Evolutionary conservation across 192 early-diverging fungal species (phyloP).

Genomic region (Polychytrium aggregatum): DNA sequence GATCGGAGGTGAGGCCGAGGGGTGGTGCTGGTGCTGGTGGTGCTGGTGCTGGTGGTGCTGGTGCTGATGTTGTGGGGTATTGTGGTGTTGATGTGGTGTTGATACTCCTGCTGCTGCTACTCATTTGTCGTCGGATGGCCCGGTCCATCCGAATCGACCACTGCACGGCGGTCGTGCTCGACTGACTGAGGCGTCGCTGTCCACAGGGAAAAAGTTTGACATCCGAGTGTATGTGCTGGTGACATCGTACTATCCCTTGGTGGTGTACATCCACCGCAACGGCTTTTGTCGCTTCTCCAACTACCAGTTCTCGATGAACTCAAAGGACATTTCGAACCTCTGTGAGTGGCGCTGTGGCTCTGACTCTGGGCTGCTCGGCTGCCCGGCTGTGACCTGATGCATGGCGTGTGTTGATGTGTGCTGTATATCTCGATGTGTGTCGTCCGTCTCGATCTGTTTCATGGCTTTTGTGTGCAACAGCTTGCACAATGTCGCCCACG

Average conservation of each 20-base stretch:
- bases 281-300: slow-evolving; percentile 56
- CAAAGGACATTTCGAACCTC: slow-evolving; percentile 53
- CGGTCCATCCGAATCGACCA: too few relatives aligned
- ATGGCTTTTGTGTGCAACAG: not conserved
- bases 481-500: not conserved
- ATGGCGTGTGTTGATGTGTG: too few relatives aligned
- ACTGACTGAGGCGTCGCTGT: not conserved
- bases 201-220: slow-evolving; percentile 52
- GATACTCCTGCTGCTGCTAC: too few relatives aligned
- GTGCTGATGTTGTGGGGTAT: too few relatives aligned
- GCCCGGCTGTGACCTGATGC: too few relatives aligned
- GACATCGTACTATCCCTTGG: slow-evolving; percentile 46
- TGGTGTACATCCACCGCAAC: slow-evolving; percentile 50
- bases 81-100: too few relatives aligned
- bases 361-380: too few relatives aligned
- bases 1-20: slow-evolving; percentile 35
- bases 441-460: too few relatives aligned
- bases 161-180: not conserved
- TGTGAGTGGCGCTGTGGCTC: slow-evolving; percentile 8
- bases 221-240: slow-evolving; percentile 48
- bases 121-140: too few relatives aligned
- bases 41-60: too few relatives aligned
- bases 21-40: too few relatives aligned
- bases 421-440: too few relatives aligned
- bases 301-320: slow-evolving; percentile 49